A percentile compares a stretch with the other conserved stretches of the same genome.
Evolutionary conservation across 495 filamentous ascomycete genomes (phyloP).

Genomic region (Penicillium bovifimosum): DNA sequence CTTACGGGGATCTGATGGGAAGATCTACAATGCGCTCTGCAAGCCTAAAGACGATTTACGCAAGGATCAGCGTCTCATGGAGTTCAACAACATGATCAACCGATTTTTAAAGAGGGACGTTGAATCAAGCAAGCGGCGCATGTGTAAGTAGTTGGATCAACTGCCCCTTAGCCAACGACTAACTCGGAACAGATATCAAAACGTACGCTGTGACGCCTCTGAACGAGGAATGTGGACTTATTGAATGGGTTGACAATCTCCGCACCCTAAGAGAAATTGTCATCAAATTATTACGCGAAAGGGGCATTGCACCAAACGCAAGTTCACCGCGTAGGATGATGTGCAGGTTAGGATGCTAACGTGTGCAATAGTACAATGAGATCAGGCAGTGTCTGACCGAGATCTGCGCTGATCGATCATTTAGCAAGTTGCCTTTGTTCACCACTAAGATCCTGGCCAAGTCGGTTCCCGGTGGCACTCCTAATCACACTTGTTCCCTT

Average conservation of each 20-base stretch:
- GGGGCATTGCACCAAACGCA: slow-evolving; percentile 54
- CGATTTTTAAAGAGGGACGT: slow-evolving; percentile 84
- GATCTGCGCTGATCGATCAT: slow-evolving; percentile 40
- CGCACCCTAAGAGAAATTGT: slow-evolving; percentile 92
- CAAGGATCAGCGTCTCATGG: slow-evolving; percentile 96
- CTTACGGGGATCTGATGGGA: slow-evolving; percentile 82
- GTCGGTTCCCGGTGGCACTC: slow-evolving; percentile 17
- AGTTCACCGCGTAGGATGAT: slow-evolving; percentile 2
- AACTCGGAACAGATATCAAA: slow-evolving; percentile 64
- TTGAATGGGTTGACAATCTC: slow-evolving; percentile 98
- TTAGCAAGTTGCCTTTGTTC: slow-evolving; percentile 59
- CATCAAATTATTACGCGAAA: slow-evolving; percentile 66
- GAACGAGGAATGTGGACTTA: slow-evolving; percentile 95
- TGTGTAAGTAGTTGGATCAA: slow-evolving; percentile 43
- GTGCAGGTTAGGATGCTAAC: neutral
- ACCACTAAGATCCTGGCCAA: slow-evolving; percentile 55
- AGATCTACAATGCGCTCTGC: slow-evolving; percentile 80
- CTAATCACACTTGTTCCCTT: neutral
- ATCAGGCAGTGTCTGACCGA: slow-evolving; percentile 54
- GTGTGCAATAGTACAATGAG: slow-evolving; percentile 47
- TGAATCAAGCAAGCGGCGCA: slow-evolving; percentile 76
- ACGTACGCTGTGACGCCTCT: slow-evolving; percentile 95
- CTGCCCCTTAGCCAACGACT: slow-evolving; percentile 1
- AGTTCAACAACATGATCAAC: slow-evolving; percentile 98
- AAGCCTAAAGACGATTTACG: slow-evolving; percentile 98